A percentile compares a stretch with the other conserved stretches of the same genome.
Evolutionary conservation across 768 basidiomycete species (phyloP).

Genomic region (Cyclocybe cylindracea): DNA sequence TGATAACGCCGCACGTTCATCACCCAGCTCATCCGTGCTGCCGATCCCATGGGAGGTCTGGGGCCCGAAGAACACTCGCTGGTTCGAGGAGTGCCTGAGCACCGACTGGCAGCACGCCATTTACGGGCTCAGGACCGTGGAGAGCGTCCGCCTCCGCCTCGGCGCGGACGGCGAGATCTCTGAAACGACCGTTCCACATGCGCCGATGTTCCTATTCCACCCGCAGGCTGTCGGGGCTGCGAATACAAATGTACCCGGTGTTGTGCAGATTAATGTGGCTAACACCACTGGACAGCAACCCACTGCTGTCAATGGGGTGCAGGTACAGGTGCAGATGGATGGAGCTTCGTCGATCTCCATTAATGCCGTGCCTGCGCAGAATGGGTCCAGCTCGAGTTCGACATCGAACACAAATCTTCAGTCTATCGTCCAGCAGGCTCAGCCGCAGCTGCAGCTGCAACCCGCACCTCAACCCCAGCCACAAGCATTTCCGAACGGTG

Average conservation of each 20-base stretch:
- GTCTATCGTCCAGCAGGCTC: no score
- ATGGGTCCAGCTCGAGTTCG: no score
- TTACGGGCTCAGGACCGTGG: slow-evolving; percentile 51
- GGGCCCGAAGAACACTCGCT: slow-evolving; percentile 53
- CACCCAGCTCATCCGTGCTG: slow-evolving; percentile 8
- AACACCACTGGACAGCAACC: no score
- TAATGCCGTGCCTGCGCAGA: background rate
- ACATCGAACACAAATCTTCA: no score
- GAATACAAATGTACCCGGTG: no score
- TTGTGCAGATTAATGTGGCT: no score
- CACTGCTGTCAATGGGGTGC: no score
- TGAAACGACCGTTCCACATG: no score
- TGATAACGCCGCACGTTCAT: background rate
- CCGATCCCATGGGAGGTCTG: slow-evolving; percentile 47
- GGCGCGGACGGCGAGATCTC: background rate
- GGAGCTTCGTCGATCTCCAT: background rate
- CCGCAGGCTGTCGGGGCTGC: no score
- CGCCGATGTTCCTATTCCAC: no score
- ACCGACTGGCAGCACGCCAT: slow-evolving; percentile 60
- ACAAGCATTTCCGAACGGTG: background rate
- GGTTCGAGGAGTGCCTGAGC: slow-evolving; percentile 51
- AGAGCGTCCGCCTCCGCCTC: slow-evolving; percentile 31
- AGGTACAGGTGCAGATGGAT: no score
- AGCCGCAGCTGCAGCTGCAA: background rate
- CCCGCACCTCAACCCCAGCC: background rate